Evolutionary conservation across 768 basidiomycete species (phyloP), one percentile per base, ranked within the genome.

Genomic region (Agaricus blazei): DNA sequence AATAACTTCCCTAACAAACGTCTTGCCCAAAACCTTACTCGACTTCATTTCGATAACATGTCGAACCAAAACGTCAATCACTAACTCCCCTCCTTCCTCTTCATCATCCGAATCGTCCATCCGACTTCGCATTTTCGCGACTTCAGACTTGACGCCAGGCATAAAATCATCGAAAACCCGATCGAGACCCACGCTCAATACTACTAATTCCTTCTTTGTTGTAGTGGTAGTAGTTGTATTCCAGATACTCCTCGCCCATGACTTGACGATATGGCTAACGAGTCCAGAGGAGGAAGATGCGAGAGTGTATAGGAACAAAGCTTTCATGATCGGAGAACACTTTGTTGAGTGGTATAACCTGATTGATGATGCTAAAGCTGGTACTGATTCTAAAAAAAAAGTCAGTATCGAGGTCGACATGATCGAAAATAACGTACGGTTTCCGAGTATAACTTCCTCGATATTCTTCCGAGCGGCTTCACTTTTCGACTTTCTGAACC

Each of bases 11-110:
- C 19, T 23, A 29, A 86, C 75, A 64, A 90, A 90, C 48, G 86
- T 64, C 24, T 62, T 60, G 3, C 77, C 77, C 1, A 86, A 72
- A 53, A 85, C 80, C 36, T 68, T 68, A 61, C 75, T 76, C 1
- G 87, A 67, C 3, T 81, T 73, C 50, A 79, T 77, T 45, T 76
- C 78, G 14, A 85, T 74, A 23, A 83, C 63, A 40, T 68, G 64
- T 1, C 70, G 66, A 1, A 79, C 87, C 47, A 91, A 73, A 9
- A 77, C 65, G 28, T 73, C 76, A 38, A 50, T 31, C 2, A 50
- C n/a, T 11, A 34, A 34, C 1, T 34, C 34, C 34, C 34, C 34
- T 34, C 11, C 34, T 34, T 34, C 34, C 34, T 34, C 34, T 7
- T 34, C 34, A 34, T 34, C 34, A 2, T 27, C 34, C 8, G 19